phyloP scores from a whole-genome alignment of 495 filamentous ascomycete species.

The Amniculicola lignicola region DNA sequence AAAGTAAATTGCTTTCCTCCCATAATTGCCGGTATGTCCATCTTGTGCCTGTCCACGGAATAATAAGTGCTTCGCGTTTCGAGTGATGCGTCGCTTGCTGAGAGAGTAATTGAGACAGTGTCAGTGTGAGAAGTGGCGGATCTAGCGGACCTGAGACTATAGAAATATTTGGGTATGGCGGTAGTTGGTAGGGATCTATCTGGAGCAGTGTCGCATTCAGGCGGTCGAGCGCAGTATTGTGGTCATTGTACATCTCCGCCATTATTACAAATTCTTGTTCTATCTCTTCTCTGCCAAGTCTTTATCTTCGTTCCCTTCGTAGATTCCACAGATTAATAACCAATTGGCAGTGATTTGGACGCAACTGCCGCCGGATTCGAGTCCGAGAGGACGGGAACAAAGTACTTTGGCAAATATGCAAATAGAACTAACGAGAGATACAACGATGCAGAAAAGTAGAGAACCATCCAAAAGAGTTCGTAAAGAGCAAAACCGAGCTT shows the following conservation, averaged over 20 bases:
- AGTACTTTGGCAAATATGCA: neutral
- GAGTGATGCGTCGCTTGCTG: constrained; percentile 61
- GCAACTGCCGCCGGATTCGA: neutral
- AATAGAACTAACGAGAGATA: neutral
- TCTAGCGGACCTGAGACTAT: constrained; percentile 59
- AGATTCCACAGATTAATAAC: neutral
- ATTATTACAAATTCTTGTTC: neutral
- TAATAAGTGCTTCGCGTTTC: constrained; percentile 58
- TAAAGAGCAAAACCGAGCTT: no score
- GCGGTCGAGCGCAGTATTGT: constrained; percentile 9
- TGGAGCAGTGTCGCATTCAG: constrained; percentile 26
- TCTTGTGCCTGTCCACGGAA: constrained; percentile 62
- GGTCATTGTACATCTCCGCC: neutral
- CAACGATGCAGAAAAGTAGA: constrained; percentile 3
- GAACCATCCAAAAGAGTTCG: constrained; percentile 2
- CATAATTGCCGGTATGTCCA: constrained; percentile 66
- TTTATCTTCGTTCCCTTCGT: neutral
- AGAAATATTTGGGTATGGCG: constrained; percentile 40
- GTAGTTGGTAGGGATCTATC: constrained; percentile 26
- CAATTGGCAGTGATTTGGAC: no score
- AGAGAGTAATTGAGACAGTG: constrained; percentile 59
- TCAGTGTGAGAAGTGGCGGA: constrained; percentile 58
- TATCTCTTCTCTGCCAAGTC: neutral
- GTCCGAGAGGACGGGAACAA: neutral
- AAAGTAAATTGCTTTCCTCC: constrained; percentile 57